Evolutionary conservation across 75 land plant genomes (phyloP).

Genomic region (Sequoia sempervirens): DNA sequence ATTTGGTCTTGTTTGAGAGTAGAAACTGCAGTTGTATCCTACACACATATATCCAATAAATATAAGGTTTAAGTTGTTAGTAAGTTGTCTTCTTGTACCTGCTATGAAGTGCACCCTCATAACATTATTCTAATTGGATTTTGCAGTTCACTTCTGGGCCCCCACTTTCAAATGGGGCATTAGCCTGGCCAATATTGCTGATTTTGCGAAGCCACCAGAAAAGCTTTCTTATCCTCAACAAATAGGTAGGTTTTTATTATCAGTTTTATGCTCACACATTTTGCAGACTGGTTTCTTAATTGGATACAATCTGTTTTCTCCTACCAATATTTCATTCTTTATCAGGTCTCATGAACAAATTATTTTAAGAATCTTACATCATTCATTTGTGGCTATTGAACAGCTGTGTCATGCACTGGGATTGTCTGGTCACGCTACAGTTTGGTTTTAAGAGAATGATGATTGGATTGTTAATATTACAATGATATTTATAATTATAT

Average conservation of each 20-base stretch:
- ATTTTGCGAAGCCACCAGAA: constrained; percentile 90
- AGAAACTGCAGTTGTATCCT: background rate
- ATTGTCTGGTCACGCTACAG: constrained; percentile 94
- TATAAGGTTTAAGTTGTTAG: background rate
- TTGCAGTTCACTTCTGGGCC: constrained; percentile 97
- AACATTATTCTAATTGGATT: background rate
- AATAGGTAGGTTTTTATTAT: constrained; percentile 40
- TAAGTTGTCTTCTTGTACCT: constrained; percentile 3
- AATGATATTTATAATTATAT: too few relatives aligned
- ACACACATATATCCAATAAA: background rate
- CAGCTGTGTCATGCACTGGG: constrained; percentile 91
- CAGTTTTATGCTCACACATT: background rate
- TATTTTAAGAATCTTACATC: background rate
- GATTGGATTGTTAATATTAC: too few relatives aligned
- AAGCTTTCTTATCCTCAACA: constrained; percentile 93
- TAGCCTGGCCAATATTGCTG: constrained; percentile 84
- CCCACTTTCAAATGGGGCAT: constrained; percentile 99
- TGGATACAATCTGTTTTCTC: background rate
- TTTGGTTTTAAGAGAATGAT: too few relatives aligned
- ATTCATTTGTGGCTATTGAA: background rate
- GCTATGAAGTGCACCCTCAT: background rate
- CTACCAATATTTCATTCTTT: background rate
- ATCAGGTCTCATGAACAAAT: background rate
- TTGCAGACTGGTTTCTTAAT: background rate
- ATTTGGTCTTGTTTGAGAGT: background rate